A percentile compares a stretch with the other conserved stretches of the same genome.
Evolutionary conservation across 345 rosid genomes (phyloP).

Genomic region (Garcia nutans): DNA sequence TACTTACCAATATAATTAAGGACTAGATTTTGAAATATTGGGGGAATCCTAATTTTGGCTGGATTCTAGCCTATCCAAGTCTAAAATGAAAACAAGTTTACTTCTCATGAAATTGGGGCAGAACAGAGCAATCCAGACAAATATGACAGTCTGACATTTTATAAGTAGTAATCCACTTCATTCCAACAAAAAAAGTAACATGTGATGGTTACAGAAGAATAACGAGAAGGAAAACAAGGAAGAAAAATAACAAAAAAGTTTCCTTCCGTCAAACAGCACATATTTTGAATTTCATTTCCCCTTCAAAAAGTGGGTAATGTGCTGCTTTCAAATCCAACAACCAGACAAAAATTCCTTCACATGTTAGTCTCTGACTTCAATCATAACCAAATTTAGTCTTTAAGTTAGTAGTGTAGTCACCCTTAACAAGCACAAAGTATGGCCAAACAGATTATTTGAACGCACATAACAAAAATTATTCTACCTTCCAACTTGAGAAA

Average conservation of each 20-base stretch:
- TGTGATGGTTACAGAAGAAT: neutral
- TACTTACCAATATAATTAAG: too few relatives aligned
- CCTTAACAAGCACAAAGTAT: slow-evolving; percentile 27
- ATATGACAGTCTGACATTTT: neutral
- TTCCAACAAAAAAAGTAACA: too few relatives aligned
- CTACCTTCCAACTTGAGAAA: slow-evolving; percentile 36
- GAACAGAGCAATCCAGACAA: neutral
- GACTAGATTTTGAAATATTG: neutral
- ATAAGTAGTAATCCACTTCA: neutral
- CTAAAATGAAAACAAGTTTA: neutral
- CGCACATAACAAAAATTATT: slow-evolving; percentile 37
- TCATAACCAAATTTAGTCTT: slow-evolving; percentile 14
- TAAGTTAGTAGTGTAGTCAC: slow-evolving; percentile 16
- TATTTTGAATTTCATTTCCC: slow-evolving; percentile 23
- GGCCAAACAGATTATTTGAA: slow-evolving; percentile 23
- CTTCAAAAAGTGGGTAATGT: slow-evolving; percentile 11
- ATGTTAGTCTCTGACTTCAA: slow-evolving; percentile 13
- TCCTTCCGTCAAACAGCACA: slow-evolving; percentile 17
- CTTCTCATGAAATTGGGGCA: neutral
- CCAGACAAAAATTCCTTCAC: slow-evolving; percentile 7
- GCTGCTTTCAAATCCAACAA: slow-evolving; percentile 20
- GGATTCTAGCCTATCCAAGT: neutral
- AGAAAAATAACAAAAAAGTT: neutral
- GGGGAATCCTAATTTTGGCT: neutral
- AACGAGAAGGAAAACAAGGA: neutral